These are phyloP conservation scores for Penicillium sp. DNA, from an alignment of 2,329 filamentous ascomycete genomes.

Conservation along the genomic window DNA sequence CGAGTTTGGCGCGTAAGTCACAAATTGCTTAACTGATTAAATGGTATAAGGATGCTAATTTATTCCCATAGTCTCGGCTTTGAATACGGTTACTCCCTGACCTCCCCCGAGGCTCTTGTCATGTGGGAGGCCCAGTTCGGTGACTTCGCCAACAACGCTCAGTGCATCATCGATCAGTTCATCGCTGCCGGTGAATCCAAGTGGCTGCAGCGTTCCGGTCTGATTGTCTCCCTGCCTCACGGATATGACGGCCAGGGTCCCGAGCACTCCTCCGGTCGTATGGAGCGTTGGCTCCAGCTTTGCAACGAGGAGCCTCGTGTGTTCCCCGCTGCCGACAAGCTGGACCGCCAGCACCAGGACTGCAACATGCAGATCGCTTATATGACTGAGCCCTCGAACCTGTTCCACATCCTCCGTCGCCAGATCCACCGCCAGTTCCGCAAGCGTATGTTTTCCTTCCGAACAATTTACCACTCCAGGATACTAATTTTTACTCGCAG, in stretches of 20 bases:
- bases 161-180: slow-evolving; percentile 99
- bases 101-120: slow-evolving; percentile 93
- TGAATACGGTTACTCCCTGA: slow-evolving; percentile 97
- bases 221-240: slow-evolving; percentile 95
- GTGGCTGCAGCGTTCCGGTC: slow-evolving; percentile 96
- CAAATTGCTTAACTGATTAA: not conserved
- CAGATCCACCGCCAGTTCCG: slow-evolving; percentile 99
- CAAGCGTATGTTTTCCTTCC: slow-evolving; percentile 73
- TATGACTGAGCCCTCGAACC: slow-evolving; percentile 93
- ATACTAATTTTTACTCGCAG: slow-evolving; percentile 49
- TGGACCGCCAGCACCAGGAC: slow-evolving; percentile 97
- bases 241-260: slow-evolving; percentile 98
- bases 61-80: slow-evolving; percentile 80
- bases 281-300: slow-evolving; percentile 96
- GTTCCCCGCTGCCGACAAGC: slow-evolving; percentile 85
- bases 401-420: slow-evolving; percentile 94
- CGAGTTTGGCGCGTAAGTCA: slow-evolving; percentile 66
- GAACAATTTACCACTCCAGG: not conserved
- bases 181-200: slow-evolving; percentile 96
- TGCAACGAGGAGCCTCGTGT: slow-evolving; percentile 96
- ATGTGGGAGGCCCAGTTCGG: slow-evolving; percentile 99
- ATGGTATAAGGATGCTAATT: slow-evolving; percentile 50
- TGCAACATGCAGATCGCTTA: slow-evolving; percentile 99
- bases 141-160: slow-evolving; percentile 99
- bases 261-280: slow-evolving; percentile 95